Base-by-base conservation (phyloP, 1,284 basidiomycete genomes). In the Trichosporon sp. region DNA sequence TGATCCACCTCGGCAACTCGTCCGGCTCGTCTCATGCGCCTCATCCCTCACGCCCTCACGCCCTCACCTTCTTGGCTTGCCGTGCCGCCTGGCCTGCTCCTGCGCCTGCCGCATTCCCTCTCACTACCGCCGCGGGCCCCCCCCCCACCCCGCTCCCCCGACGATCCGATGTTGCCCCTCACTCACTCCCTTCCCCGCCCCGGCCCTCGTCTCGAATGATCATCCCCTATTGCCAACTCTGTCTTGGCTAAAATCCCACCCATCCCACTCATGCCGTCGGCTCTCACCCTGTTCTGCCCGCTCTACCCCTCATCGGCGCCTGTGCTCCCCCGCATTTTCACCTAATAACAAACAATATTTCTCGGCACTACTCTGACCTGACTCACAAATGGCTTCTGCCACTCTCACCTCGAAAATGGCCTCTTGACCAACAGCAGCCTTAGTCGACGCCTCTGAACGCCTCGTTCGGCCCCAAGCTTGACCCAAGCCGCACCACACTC, bases 21-120 rank as follows among this genome's bases (percentile, higher is more conserved):
- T 19, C n/a, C 34, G n/a, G 13, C 37, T 62, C 67, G 62, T 64
- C 63, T 46, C 40, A 54, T 21, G 33, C 33, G 34, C 56, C 56
- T 44, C 40, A 5, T 46, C 59, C 49, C 59, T 63, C 61, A 58
- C 37, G n/a, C n/a, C 21, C n/a, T 40, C 37, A n/a, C n/a, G n/a
- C n/a, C n/a, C n/a, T n/a, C n/a, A n/a, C n/a, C n/a, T n/a, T n/a
- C n/a, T n/a, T n/a, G n/a, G n/a, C n/a, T 34, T 34, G 8, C 14
- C 8, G 8, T 14, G 33, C 33, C 14, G 8, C 8, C 33, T 34
- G 33, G 7, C 33, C 8, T 34, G 33, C 33, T 34, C 33, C 33
- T 14, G 8, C 33, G 23, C 44, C 21, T 25, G 44, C 36, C 16
- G 16, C 36, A 14, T 8, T 37, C 36, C 36, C 40, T 21, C n/a